Conservation (phyloP, 345 rosid species). For the Salix purpurea region DNA sequence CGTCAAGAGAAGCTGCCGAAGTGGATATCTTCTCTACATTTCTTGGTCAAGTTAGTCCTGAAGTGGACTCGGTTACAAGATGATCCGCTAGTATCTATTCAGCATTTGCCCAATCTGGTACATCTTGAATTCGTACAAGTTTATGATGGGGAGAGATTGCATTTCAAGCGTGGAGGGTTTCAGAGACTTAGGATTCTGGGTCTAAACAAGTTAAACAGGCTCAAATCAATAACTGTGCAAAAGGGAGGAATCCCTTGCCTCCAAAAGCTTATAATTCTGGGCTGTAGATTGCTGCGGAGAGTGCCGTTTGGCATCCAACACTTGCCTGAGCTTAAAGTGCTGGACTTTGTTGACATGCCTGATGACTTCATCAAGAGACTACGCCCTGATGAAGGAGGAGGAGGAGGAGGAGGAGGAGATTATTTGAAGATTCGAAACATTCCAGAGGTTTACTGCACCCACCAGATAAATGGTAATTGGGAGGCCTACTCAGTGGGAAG, state of each 20-base stretch:
- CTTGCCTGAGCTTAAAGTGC: conserved; percentile 13
- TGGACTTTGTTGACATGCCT: conserved; percentile 23
- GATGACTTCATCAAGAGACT: not conserved
- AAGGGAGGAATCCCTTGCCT: conserved; percentile 28
- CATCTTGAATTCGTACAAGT: conserved; percentile 16
- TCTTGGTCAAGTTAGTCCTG: conserved; percentile 14
- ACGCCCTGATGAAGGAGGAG: not conserved
- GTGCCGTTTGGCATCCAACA: conserved; percentile 22
- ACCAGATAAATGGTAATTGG: conserved; percentile 2
- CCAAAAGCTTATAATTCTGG: conserved; percentile 16
- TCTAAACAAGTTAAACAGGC: conserved; percentile 11
- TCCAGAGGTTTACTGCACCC: conserved; percentile 8
- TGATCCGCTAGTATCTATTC: conserved; percentile 14
- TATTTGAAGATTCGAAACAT: not conserved
- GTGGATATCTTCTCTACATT: conserved; percentile 24
- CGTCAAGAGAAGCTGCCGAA: conserved; percentile 21
- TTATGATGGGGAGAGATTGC: conserved; percentile 17
- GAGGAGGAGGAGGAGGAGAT: not conserved
- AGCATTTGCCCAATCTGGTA: conserved; percentile 23
- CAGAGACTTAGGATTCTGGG: conserved; percentile 16
- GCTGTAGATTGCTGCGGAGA: conserved; percentile 16
- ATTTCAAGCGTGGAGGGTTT: conserved; percentile 14
- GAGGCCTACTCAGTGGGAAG: conserved; percentile 4
- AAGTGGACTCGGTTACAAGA: conserved; percentile 14
- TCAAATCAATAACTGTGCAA: conserved; percentile 8